Evolutionary conservation across 169 alveolate species (phyloP).

Genomic region (Plasmodium ovale): DNA sequence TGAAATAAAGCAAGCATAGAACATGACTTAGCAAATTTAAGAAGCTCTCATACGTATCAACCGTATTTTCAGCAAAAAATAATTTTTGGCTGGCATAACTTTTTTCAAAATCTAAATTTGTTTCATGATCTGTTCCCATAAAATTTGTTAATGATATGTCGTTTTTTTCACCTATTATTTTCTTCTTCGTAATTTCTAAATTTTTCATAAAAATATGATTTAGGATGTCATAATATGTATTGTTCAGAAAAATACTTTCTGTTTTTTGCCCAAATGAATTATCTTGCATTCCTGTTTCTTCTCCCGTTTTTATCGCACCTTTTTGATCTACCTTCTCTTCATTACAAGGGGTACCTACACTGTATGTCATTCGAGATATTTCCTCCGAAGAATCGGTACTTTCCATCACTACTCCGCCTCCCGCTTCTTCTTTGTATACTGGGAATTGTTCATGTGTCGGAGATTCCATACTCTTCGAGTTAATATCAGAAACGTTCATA

Average conservation of each 20-base stretch:
- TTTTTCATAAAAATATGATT: conserved; percentile 57
- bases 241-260: conserved; percentile 19
- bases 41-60: conserved; percentile 34
- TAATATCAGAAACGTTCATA: conserved; percentile 30
- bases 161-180: neutral
- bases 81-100: neutral
- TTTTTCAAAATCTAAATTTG: neutral
- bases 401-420: neutral
- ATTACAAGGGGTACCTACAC: neutral
- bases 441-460: no score
- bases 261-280: neutral
- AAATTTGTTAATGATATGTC: neutral
- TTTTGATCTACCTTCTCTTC: neutral
- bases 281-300: neutral
- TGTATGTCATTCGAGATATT: neutral
- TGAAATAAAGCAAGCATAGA: conserved; percentile 58
- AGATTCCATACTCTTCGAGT: conserved; percentile 8
- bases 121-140: conserved; percentile 9
- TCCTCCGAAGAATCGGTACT: neutral
- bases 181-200: conserved; percentile 45
- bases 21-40: conserved; percentile 44
- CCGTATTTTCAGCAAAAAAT: neutral
- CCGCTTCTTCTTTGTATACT: neutral
- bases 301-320: neutral
- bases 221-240: conserved; percentile 36